Evolutionary conservation across 768 basidiomycete species (phyloP).

Genomic region (Suillus lakei): DNA sequence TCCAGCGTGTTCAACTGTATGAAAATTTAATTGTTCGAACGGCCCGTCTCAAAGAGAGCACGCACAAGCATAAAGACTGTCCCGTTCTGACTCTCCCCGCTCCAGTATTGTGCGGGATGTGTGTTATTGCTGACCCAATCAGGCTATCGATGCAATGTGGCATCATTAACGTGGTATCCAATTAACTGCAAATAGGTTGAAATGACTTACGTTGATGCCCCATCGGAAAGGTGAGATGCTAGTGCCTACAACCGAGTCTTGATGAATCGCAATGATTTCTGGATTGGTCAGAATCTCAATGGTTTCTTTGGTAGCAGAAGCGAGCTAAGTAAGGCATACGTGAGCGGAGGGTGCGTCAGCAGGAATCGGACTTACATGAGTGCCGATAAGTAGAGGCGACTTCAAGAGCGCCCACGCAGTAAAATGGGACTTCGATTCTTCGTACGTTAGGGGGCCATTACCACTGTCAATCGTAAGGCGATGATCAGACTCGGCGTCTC

Average conservation of each 20-base stretch:
- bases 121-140: constrained; percentile 44
- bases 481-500: constrained; percentile 2
- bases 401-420: constrained; percentile 78
- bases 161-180: neutral
- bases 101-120: constrained; percentile 75
- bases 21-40: neutral
- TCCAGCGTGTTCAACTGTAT: constrained; percentile 62
- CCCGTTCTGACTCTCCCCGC: constrained; percentile 66
- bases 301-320: constrained; percentile 51
- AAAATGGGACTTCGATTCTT: constrained; percentile 73
- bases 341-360: neutral
- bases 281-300: constrained; percentile 63
- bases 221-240: constrained; percentile 71
- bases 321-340: constrained; percentile 41
- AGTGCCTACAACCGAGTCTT: constrained; percentile 64
- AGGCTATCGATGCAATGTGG: constrained; percentile 26
- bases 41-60: neutral
- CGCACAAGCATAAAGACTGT: constrained; percentile 70
- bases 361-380: constrained; percentile 46
- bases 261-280: constrained; percentile 72
- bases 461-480: constrained; percentile 44
- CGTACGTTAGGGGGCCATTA: constrained; percentile 62
- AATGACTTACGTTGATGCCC: constrained; percentile 61
- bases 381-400: constrained; percentile 66
- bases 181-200: neutral